Base-by-base conservation (phyloP, 352 stramenopile species). In the Globisporangium spiculum region DNA sequence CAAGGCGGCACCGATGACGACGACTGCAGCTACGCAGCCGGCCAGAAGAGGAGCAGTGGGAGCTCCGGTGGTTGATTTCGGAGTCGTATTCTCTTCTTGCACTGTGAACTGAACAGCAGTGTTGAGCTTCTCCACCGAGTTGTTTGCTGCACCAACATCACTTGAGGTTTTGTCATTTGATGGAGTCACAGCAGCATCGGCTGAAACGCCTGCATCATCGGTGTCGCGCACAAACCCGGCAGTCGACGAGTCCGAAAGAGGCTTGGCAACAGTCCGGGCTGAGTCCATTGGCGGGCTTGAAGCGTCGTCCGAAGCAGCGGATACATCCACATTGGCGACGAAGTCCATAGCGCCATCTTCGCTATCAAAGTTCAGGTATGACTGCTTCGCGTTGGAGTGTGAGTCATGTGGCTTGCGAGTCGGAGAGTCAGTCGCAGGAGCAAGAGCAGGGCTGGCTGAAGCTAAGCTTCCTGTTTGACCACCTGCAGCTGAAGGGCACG, bases 341-440 rank as follows among this genome's bases (percentile, higher is more conserved):
- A 53, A 5, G 24, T 26, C 22, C 7, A 54, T 14, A n/a, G 34
- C 24, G 10, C 24, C 58, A 18, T 54, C 22, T 7, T 38, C 36
- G 4, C 22, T 63, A 9, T 32, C 26, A 36, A 54, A 10, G 14
- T 18, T 50, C 14, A 36, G 2, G 41, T 54, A 63, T 22, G 58
- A 63, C 22, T 63, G 58, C 36, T 63, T 63, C 4, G 58, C 2
- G 58, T 63, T 53, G n/a, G 58, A 54, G 34, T 63, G 22, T 1
- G 58, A 5, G 16, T 34, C 22, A n/a, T 38, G 1, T 34, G 56
- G 38, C 12, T 46, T 2, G 38, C 38, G 38, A 46, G 38, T 46
- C 38, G 38, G 14, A 46, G 38, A 46, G 5, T 20, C 38, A 20
- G 38, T 46, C 38, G 38, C 12, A 18, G 38, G 38, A 46, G 38